Conservation (phyloP, 768 basidiomycete genomes). For the Cystofilobasidium macerans region DNA sequence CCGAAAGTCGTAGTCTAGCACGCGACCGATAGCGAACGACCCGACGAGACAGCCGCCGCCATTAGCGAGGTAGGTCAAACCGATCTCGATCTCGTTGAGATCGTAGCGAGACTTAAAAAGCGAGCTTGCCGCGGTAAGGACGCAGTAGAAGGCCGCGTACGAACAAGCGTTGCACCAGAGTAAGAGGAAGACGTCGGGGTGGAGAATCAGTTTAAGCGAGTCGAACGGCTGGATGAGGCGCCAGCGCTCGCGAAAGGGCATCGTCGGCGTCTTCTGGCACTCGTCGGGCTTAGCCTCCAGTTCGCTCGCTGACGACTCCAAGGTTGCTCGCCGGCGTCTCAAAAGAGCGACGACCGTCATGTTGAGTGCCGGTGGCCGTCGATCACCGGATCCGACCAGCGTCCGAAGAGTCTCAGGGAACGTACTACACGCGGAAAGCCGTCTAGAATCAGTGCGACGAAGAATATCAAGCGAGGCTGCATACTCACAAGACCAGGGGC, state of each 20-base stretch:
- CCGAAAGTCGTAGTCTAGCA: slow-evolving; percentile 59
- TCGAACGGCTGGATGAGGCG: slow-evolving; percentile 33
- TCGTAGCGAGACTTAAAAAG: slow-evolving; percentile 52
- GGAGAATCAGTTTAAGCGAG: slow-evolving; percentile 33
- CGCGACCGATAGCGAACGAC: slow-evolving; percentile 48
- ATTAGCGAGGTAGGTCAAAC: slow-evolving; percentile 64
- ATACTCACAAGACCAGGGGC: slow-evolving; percentile 41
- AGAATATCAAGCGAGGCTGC: too few species aligned
- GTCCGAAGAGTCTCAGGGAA: slow-evolving; percentile 44
- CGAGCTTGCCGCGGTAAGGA: slow-evolving; percentile 53
- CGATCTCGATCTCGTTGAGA: slow-evolving; percentile 54
- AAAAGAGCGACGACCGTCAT: slow-evolving; percentile 23
- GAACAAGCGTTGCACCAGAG: slow-evolving; percentile 33
- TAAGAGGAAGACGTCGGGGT: slow-evolving; percentile 34
- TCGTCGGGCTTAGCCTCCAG: neutral
- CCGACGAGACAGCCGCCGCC: slow-evolving; percentile 62
- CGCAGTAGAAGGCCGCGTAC: slow-evolving; percentile 46
- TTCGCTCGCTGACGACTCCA: neutral
- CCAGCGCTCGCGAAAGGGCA: neutral
- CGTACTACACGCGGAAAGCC: slow-evolving; percentile 30
- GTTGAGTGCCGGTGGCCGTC: slow-evolving; percentile 33
- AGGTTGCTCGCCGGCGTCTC: neutral
- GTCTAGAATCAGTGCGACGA: too few species aligned
- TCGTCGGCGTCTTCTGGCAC: too few species aligned
- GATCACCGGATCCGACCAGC: slow-evolving; percentile 35